Percentiles rank a stretch among this genome's conserved stretches.
Conservation (phyloP, 1,284 basidiomycete genomes). For the Naganishia albida region DNA sequence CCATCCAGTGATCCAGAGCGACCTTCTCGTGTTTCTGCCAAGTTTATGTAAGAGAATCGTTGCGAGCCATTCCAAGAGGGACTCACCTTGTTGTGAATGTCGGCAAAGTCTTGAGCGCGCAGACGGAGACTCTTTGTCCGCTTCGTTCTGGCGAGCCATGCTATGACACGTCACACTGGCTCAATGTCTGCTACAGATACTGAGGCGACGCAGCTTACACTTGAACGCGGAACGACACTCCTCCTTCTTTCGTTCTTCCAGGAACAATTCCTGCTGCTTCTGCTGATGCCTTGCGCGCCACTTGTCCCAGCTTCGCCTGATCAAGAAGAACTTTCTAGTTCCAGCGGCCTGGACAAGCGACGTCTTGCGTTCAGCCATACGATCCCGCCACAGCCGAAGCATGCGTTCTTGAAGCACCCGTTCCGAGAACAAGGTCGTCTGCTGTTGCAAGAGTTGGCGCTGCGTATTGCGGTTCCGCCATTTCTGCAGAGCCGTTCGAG, state of each 20-base stretch:
- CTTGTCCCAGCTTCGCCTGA: slow-evolving; percentile 17
- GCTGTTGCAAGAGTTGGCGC: slow-evolving; percentile 7
- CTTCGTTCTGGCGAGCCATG: slow-evolving; percentile 7
- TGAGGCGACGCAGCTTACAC: background rate
- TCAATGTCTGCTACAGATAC: background rate
- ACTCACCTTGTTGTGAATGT: slow-evolving; percentile 5
- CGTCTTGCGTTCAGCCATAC: slow-evolving; percentile 7
- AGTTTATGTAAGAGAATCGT: background rate
- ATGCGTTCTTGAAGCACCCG: slow-evolving; percentile 18
- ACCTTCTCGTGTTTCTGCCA: slow-evolving; percentile 22
- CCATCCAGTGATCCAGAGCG: slow-evolving; percentile 24
- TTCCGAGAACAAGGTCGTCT: slow-evolving; percentile 8
- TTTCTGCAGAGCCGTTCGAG: slow-evolving; percentile 15
- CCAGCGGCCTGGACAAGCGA: slow-evolving; percentile 16
- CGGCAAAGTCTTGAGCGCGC: slow-evolving; percentile 5
- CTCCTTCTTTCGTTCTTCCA: slow-evolving; percentile 23
- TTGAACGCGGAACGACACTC: slow-evolving; percentile 2
- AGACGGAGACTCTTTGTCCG: background rate
- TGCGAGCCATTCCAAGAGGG: background rate
- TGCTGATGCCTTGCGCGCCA: slow-evolving; percentile 22
- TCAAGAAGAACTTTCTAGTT: slow-evolving; percentile 24
- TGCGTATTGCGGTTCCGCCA: slow-evolving; percentile 16
- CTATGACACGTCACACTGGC: background rate
- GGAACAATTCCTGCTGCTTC: slow-evolving; percentile 25
- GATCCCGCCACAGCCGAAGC: slow-evolving; percentile 6